These are phyloP conservation scores for Shiraia sp. DNA, from an alignment of 2,329 filamentous ascomycete species.

Conservation along the genomic window DNA sequence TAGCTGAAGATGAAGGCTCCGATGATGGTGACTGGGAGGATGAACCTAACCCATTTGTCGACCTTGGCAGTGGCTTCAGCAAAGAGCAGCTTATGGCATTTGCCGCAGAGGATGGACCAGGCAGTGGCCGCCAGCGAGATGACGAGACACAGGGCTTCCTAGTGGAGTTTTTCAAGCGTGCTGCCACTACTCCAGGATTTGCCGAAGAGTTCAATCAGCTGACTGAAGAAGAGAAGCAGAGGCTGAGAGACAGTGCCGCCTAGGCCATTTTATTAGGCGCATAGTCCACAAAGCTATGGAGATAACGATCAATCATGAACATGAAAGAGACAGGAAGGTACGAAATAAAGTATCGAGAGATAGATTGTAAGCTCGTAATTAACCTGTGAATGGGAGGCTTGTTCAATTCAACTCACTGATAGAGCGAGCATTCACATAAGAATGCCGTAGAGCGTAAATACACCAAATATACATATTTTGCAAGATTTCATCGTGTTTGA, in stretches of 20 bases:
- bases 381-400: no score
- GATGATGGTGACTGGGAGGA: conserved; percentile 74
- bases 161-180: conserved; percentile 73
- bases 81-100: conserved; percentile 77
- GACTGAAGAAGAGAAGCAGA: conserved; percentile 58
- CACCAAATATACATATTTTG: no score
- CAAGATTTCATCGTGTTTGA: no score
- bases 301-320: no score
- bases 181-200: conserved; percentile 59
- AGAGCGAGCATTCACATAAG: no score
- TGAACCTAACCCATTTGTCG: conserved; percentile 70
- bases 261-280: no score
- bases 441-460: no score
- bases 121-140: conserved; percentile 67
- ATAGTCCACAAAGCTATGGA: no score
- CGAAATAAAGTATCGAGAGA: no score
- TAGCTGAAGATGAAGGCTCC: conserved; percentile 73
- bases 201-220: conserved; percentile 59
- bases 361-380: no score
- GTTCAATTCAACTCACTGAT: no score
- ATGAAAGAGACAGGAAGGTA: no score
- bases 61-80: conserved; percentile 64
- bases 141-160: conserved; percentile 90
- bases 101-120: conserved; percentile 59
- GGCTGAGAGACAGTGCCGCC: conserved; percentile 48